These are phyloP conservation scores for Podila clonocystis DNA, from an alignment of 192 early-diverging fungal genomes.

Conservation along the genomic window DNA sequence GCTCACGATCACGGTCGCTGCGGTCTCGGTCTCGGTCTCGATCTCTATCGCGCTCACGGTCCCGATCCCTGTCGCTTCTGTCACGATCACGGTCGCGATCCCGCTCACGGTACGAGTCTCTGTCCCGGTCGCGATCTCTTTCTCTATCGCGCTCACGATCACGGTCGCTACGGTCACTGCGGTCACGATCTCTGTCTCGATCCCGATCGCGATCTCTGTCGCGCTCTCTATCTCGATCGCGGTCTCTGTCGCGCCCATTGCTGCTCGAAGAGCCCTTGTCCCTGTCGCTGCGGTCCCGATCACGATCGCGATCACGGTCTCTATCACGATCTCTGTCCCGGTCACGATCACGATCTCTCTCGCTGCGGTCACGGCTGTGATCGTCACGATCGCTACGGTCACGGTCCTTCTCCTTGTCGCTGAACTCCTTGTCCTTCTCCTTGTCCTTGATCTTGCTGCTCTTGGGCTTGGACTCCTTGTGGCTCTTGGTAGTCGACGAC, in stretches of 20 bases:
- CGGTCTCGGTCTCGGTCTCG: constrained; percentile 5
- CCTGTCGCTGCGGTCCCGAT: constrained; percentile 11
- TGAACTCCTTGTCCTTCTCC: constrained; percentile 55
- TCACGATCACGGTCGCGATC: constrained; percentile 11
- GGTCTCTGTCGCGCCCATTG: constrained; percentile 17
- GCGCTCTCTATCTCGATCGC: neutral
- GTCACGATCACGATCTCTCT: constrained; percentile 22
- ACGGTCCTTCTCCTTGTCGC: constrained; percentile 31
- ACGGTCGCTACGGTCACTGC: constrained; percentile 7
- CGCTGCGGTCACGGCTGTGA: constrained; percentile 2
- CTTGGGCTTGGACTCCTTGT: constrained; percentile 51
- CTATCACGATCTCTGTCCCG: constrained; percentile 16
- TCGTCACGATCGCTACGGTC: constrained; percentile 2
- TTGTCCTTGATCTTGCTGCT: constrained; percentile 53
- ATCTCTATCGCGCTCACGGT: constrained; percentile 15
- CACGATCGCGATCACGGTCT: constrained; percentile 25
- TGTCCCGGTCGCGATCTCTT: constrained; percentile 13
- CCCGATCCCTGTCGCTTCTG: constrained; percentile 4
- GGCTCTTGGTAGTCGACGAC: constrained; percentile 15
- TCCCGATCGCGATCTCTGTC: constrained; percentile 22
- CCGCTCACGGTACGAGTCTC: neutral
- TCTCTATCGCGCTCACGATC: constrained; percentile 13
- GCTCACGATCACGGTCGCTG: neutral
- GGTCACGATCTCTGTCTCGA: constrained; percentile 14
- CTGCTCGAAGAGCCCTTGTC: constrained; percentile 1